These are phyloP conservation scores for Fusarium sp. DNA, from an alignment of 2,329 filamentous ascomycete genomes.

Conservation along the genomic window DNA sequence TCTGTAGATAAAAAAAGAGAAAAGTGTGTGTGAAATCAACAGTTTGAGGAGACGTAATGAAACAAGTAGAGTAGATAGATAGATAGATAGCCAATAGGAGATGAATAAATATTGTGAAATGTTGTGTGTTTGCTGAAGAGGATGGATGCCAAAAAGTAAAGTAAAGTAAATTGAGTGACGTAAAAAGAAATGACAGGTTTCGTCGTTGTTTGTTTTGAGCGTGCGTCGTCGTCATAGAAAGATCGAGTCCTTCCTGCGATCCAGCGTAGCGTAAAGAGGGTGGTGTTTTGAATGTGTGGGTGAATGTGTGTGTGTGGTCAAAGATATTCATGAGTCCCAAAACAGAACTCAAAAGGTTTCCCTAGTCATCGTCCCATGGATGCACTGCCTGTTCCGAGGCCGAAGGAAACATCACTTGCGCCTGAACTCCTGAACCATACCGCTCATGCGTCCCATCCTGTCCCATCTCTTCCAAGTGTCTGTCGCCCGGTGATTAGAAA, in stretches of 20 bases:
- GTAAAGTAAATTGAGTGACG: not conserved
- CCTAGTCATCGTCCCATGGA: slow-evolving; percentile 1
- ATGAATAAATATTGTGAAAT: not conserved
- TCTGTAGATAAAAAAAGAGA: not conserved
- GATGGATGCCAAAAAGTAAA: not conserved
- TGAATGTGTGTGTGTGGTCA: slow-evolving; percentile 13
- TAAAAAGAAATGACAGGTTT: slow-evolving; percentile 25
- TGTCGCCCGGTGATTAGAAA: slow-evolving; percentile 34
- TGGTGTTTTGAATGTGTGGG: slow-evolving; percentile 1
- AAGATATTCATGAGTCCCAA: slow-evolving; percentile 13
- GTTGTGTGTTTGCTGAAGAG: not conserved
- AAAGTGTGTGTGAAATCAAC: not conserved
- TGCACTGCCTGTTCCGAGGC: slow-evolving; percentile 1
- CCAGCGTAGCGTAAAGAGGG: slow-evolving; percentile 9
- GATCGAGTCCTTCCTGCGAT: slow-evolving; percentile 12
- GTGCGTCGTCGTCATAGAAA: slow-evolving; percentile 23
- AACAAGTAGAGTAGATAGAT: not conserved
- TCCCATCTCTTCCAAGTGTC: slow-evolving; percentile 14
- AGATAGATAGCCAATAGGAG: not conserved
- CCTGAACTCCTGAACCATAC: slow-evolving; percentile 42
- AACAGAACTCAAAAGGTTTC: slow-evolving; percentile 8
- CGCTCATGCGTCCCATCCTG: slow-evolving; percentile 32
- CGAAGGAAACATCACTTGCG: slow-evolving; percentile 21
- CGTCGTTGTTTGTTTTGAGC: slow-evolving; percentile 3
- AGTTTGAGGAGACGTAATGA: not conserved